These are phyloP conservation scores for Fusarium scirpi DNA, from an alignment of 2,329 filamentous ascomycete genomes.

Conservation along the genomic window DNA sequence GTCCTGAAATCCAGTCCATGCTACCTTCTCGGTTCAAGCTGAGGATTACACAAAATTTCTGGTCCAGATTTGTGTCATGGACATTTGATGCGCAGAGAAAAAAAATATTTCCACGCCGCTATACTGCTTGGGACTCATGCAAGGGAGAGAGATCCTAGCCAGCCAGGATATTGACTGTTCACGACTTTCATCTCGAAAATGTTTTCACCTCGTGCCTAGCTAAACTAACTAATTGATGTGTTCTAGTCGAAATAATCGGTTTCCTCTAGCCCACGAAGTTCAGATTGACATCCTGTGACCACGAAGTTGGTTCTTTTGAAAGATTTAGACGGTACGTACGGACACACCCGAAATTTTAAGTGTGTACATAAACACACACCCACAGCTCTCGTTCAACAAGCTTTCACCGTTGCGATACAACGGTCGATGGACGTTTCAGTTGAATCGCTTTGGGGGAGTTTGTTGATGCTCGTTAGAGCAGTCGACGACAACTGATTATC, in stretches of 20 bases:
- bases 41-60: neutral
- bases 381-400: constrained; percentile 28
- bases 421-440: constrained; percentile 19
- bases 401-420: constrained; percentile 35
- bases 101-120: constrained; percentile 21
- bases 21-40: neutral
- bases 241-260: constrained; percentile 26
- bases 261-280: constrained; percentile 20
- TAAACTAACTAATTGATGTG: constrained; percentile 37
- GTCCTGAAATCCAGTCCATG: constrained; percentile 5
- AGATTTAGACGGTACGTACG: constrained; percentile 13
- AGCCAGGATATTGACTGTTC: constrained; percentile 27
- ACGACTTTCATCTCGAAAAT: constrained; percentile 36
- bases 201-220: constrained; percentile 18
- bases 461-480: neutral
- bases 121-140: constrained; percentile 35
- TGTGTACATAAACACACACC: constrained; percentile 28
- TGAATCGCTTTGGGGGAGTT: neutral
- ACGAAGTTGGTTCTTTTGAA: constrained; percentile 19
- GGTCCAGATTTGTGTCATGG: constrained; percentile 1
- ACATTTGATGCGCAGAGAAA: constrained; percentile 20
- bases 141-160: constrained; percentile 36
- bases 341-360: constrained; percentile 26
- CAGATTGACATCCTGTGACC: constrained; percentile 32
- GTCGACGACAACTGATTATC: constrained; percentile 6